Evolutionary conservation across 176 grass and related monocot genomes (phyloP).

Genomic region (Secale cereale): DNA sequence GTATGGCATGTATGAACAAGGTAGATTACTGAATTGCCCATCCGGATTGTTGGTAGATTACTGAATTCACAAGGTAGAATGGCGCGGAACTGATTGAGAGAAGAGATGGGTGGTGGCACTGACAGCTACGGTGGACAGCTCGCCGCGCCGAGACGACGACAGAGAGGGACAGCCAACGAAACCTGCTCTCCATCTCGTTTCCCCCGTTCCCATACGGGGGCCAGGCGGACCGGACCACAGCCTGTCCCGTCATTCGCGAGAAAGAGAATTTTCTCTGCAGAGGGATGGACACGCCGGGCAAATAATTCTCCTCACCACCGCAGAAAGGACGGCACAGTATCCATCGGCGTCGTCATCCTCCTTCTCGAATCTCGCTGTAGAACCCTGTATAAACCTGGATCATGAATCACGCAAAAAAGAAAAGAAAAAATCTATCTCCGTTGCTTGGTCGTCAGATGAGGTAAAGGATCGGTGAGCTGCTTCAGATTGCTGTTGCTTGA

Average conservation of each 20-base stretch:
- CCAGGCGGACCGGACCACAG: conserved; percentile 11
- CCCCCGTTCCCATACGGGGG: not conserved
- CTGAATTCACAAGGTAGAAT: not conserved
- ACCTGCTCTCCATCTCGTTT: not conserved
- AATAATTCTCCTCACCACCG: conserved; percentile 4
- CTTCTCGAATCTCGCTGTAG: not conserved
- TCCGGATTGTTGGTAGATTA: not conserved
- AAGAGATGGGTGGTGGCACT: not conserved
- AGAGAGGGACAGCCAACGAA: conserved; percentile 25
- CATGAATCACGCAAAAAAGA: not conserved
- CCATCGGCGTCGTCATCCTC: not conserved
- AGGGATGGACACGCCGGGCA: not conserved
- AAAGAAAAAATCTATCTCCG: not conserved
- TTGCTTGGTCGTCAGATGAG: not conserved
- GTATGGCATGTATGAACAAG: no score
- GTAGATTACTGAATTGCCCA: not conserved
- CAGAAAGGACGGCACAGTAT: not conserved
- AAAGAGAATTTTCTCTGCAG: not conserved
- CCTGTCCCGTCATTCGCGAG: not conserved
- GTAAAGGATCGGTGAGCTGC: not conserved
- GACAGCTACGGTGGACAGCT: conserved; percentile 21
- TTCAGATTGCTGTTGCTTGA: not conserved
- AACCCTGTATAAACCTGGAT: not conserved
- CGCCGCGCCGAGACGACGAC: conserved; percentile 34
- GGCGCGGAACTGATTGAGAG: not conserved